Conservation (phyloP, 768 basidiomycete species). For the Rhodocollybia butyracea region DNA sequence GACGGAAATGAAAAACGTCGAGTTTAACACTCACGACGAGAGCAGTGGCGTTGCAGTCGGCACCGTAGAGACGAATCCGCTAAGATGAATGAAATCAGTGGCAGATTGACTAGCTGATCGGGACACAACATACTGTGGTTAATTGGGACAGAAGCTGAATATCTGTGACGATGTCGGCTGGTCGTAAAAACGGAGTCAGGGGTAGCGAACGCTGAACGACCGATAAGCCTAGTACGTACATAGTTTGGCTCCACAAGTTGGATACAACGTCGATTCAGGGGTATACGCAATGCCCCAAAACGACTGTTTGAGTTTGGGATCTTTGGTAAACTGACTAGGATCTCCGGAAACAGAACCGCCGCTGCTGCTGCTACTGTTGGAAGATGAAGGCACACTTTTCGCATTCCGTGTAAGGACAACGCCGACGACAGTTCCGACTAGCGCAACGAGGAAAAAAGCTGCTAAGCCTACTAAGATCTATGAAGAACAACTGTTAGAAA, state of each 20-base stretch:
- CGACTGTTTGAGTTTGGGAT: constrained; percentile 62
- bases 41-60: constrained; percentile 81
- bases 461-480: constrained; percentile 46
- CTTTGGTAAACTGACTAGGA: constrained; percentile 74
- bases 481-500: neutral
- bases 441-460: constrained; percentile 42
- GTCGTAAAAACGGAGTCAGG: neutral
- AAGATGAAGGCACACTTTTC: constrained; percentile 2
- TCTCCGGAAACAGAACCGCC: constrained; percentile 37
- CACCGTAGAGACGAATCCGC: constrained; percentile 79
- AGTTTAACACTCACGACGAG: constrained; percentile 51
- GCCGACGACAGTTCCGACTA: constrained; percentile 55
- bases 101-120: neutral
- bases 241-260: constrained; percentile 59
- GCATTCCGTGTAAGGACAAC: neutral
- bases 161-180: constrained; percentile 1
- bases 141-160: constrained; percentile 78
- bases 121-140: constrained; percentile 43
- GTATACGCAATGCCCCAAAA: constrained; percentile 88
- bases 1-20: neutral
- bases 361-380: constrained; percentile 4
- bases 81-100: neutral
- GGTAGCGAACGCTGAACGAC: neutral
- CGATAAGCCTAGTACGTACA: constrained; percentile 35
- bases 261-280: constrained; percentile 65